A percentile compares a stretch with the other conserved stretches of the same genome.
Conservation (phyloP, 2,329 filamentous ascomycete genomes). For the Fusarium neocosmosporiellum region DNA sequence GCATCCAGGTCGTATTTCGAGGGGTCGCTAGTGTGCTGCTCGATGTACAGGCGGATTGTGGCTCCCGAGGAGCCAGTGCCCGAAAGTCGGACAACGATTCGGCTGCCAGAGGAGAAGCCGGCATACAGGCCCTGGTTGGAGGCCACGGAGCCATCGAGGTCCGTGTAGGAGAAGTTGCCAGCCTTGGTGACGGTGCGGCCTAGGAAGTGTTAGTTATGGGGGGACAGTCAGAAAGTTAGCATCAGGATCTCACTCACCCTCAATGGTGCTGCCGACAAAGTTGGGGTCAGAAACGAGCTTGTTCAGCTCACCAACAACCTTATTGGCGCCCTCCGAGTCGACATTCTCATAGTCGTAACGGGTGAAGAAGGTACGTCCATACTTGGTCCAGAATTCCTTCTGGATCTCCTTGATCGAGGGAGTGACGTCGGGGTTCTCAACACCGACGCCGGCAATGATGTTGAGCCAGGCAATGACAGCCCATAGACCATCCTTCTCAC, state of each 20-base stretch:
- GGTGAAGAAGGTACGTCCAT: conserved; percentile 98
- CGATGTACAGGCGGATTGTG: conserved; percentile 96
- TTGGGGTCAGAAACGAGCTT: conserved; percentile 77
- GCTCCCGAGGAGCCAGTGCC: conserved; percentile 95
- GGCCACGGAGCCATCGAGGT: conserved; percentile 95
- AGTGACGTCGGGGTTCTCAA: conserved; percentile 80
- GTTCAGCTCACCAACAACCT: conserved; percentile 85
- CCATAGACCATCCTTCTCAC: conserved; percentile 99
- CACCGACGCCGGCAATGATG: conserved; percentile 94
- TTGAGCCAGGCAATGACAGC: conserved; percentile 98
- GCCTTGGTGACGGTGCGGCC: conserved; percentile 86
- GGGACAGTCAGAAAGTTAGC: background rate
- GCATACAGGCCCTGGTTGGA: conserved; percentile 97
- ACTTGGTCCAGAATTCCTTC: conserved; percentile 95
- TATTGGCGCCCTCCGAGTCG: conserved; percentile 89
- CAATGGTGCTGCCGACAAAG: conserved; percentile 86
- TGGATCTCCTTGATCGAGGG: conserved; percentile 97
- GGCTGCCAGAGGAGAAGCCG: conserved; percentile 93
- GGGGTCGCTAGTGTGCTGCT: conserved; percentile 89
- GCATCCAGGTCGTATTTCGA: conserved; percentile 84
- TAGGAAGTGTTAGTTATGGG: conserved; percentile 46
- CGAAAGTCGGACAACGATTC: conserved; percentile 93
- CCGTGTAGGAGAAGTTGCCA: conserved; percentile 97
- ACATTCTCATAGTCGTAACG: conserved; percentile 98
- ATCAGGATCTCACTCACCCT: conserved; percentile 60